phyloP scores from a whole-genome alignment of 78 protist genomes.

The Emiliania huxleyi region DNA sequence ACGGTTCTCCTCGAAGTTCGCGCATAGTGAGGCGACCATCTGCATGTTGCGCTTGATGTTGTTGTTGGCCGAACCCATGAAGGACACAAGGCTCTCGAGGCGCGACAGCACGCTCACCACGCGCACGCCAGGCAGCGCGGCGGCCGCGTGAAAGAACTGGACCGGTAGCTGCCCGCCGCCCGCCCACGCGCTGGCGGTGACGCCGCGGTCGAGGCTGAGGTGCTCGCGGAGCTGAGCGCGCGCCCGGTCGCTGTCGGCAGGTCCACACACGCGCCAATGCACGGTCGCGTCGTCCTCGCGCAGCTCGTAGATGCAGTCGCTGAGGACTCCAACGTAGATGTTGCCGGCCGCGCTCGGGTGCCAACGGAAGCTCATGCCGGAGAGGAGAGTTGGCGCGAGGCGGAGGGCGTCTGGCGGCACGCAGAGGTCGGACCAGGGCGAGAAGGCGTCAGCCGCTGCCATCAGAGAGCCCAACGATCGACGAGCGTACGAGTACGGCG shows the following conservation, averaged over 20 bases:
- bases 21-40: background rate
- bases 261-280: background rate
- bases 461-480: too few relatives aligned
- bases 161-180: background rate
- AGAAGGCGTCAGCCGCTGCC: too few relatives aligned
- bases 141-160: background rate
- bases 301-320: background rate
- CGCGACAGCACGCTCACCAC: background rate
- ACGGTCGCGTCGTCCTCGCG: background rate
- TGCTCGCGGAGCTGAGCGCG: background rate
- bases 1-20: background rate
- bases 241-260: background rate
- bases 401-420: background rate
- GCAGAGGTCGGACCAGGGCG: background rate
- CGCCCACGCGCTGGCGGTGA: background rate
- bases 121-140: constrained; percentile 12
- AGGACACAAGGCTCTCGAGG: background rate
- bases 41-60: constrained; percentile 38
- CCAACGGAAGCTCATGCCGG: constrained; percentile 30
- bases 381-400: constrained; percentile 2
- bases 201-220: background rate
- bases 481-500: too few relatives aligned
- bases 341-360: too few relatives aligned
- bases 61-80: constrained; percentile 24
- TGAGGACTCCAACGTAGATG: background rate